phyloP scores from a whole-genome alignment of 495 filamentous ascomycete genomes.

The Neurospora sp. region DNA sequence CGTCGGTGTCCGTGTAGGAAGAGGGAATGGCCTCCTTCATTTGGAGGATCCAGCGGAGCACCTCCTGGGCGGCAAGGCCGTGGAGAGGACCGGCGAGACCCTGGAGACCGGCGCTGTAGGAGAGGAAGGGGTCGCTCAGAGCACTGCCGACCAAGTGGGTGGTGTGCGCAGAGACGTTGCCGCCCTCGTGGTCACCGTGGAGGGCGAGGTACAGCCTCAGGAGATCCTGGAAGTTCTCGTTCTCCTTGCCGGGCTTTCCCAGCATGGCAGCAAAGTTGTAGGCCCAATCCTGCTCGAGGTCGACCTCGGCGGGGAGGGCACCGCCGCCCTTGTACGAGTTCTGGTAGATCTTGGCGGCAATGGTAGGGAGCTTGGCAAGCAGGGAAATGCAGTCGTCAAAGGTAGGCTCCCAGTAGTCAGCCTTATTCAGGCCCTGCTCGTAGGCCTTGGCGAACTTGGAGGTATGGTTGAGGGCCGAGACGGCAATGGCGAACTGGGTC shows the following conservation, averaged over 20 bases:
- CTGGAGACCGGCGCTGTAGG: conserved; percentile 90
- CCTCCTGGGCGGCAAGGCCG: conserved; percentile 88
- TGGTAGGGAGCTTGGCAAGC: conserved; percentile 90
- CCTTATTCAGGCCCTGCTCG: conserved; percentile 80
- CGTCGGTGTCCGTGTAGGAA: conserved; percentile 65
- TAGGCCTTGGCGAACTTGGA: conserved; percentile 90
- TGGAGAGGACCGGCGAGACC: conserved; percentile 81
- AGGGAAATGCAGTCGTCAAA: conserved; percentile 94
- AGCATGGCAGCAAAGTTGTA: conserved; percentile 98
- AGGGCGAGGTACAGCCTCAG: conserved; percentile 88
- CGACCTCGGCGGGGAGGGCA: conserved; percentile 64
- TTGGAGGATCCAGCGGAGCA: conserved; percentile 86
- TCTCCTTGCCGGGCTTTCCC: conserved; percentile 74
- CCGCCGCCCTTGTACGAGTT: conserved; percentile 72
- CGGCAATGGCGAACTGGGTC: conserved; percentile 93
- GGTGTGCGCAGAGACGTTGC: conserved; percentile 94
- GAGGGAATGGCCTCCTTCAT: conserved; percentile 84
- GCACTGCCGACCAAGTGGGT: conserved; percentile 96
- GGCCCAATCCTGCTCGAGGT: conserved; percentile 84
- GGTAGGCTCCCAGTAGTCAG: conserved; percentile 96
- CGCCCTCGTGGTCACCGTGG: conserved; percentile 96
- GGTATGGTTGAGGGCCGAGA: conserved; percentile 85
- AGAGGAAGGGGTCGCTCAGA: conserved; percentile 88
- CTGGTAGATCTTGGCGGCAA: conserved; percentile 95
- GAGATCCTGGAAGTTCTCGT: conserved; percentile 92